Evolutionary conservation across 208 protist species (phyloP).

Genomic region (Acanthamoeba healyi): DNA sequence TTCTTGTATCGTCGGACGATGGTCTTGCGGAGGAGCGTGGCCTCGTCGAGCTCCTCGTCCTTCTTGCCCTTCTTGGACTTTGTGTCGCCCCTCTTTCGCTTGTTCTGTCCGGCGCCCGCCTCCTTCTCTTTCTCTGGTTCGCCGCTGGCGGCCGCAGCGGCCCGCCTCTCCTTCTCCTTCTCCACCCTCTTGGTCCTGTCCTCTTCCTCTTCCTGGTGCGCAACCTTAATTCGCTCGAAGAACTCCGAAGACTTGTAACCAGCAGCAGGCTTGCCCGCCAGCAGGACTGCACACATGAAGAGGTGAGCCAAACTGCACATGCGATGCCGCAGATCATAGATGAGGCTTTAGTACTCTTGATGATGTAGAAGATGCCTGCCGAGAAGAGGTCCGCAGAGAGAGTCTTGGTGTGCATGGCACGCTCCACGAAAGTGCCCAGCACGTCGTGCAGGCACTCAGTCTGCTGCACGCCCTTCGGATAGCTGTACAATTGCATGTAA

Average conservation of each 20-base stretch:
- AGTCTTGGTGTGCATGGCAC: conserved; percentile 66
- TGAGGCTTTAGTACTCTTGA: conserved; percentile 40
- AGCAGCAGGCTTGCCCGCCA: conserved; percentile 14
- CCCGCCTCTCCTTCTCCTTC: conserved; percentile 13
- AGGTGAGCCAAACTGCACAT: neutral
- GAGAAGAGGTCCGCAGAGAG: conserved; percentile 59
- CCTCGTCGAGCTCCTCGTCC: conserved; percentile 56
- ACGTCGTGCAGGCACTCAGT: conserved; percentile 62
- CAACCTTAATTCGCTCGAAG: neutral
- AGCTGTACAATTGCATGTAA: conserved; percentile 2
- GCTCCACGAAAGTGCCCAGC: conserved; percentile 41
- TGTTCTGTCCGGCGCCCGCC: neutral
- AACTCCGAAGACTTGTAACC: conserved; percentile 15
- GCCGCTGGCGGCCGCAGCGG: neutral
- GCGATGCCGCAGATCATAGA: neutral
- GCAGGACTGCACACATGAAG: neutral
- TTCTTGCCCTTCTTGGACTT: conserved; percentile 52
- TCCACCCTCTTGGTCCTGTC: neutral
- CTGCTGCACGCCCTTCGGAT: conserved; percentile 56
- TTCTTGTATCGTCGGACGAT: conserved; percentile 61
- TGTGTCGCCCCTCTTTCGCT: conserved; percentile 29
- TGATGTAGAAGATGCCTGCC: conserved; percentile 63
- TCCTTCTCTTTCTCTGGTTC: neutral
- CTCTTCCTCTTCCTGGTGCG: conserved; percentile 18
- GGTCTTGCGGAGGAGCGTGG: neutral